Percentiles rank a stretch among this genome's conserved stretches.
These are phyloP conservation scores for Durio zibethinus DNA, from an alignment of 345 rosid species.

Conservation along the genomic window DNA sequence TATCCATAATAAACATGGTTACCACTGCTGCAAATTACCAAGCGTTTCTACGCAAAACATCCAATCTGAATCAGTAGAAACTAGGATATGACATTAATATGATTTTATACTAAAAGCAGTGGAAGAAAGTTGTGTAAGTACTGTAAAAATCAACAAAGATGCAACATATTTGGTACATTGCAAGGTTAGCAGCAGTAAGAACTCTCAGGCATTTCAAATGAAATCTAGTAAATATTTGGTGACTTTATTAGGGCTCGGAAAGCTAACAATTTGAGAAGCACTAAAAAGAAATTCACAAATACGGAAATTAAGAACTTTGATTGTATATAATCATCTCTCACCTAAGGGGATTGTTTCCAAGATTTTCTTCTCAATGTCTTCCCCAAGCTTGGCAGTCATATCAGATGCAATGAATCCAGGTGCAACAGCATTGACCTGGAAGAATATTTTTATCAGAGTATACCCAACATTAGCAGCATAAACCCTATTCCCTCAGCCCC, in stretches of 20 bases:
- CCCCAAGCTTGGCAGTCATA: constrained; percentile 93
- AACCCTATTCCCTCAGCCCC: not conserved
- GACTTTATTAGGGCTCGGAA: not conserved
- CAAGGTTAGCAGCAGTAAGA: not conserved
- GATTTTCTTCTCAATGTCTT: constrained; percentile 86
- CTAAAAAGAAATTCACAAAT: not conserved
- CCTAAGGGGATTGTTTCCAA: constrained; percentile 85
- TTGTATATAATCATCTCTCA: constrained; percentile 24
- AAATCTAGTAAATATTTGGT: not conserved
- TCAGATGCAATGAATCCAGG: constrained; percentile 96
- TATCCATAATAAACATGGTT: constrained; percentile 13
- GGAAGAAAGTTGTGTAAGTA: not conserved
- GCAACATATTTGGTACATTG: not conserved
- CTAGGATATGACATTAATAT: not conserved
- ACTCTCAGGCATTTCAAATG: not conserved
- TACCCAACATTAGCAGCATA: constrained; percentile 1
- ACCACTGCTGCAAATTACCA: not conserved
- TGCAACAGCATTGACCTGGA: constrained; percentile 85
- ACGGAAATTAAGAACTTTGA: not conserved
- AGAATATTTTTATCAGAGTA: constrained; percentile 13
- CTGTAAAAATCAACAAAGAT: not conserved
- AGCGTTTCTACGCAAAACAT: not conserved
- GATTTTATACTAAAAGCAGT: not conserved
- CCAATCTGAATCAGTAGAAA: constrained; percentile 1
- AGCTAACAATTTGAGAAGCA: not conserved